Conservation (phyloP, 2,329 filamentous ascomycete genomes). For the Rhytidhysteron rufulum region DNA sequence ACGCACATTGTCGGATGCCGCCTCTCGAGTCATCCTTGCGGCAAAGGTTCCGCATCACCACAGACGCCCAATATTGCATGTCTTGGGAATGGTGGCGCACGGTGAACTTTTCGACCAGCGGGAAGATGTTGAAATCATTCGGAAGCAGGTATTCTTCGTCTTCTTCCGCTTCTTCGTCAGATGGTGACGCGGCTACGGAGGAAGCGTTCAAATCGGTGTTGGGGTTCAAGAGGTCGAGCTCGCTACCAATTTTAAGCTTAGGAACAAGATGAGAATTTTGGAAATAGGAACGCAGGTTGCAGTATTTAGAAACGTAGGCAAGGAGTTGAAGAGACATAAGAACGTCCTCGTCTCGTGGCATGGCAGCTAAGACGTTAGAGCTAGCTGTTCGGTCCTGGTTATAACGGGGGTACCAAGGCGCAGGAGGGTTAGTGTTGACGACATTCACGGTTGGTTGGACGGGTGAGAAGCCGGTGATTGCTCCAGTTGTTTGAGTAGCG, state of each 20-base stretch:
- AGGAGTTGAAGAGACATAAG: conserved; percentile 96
- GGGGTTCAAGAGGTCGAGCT: conserved; percentile 76
- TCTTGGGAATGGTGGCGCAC: conserved; percentile 91
- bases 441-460: conserved; percentile 64
- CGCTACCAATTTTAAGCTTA: conserved; percentile 81
- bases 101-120: conserved; percentile 96
- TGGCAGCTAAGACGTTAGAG: conserved; percentile 72
- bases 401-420: conserved; percentile 74
- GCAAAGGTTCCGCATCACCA: conserved; percentile 98
- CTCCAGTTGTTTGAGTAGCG: conserved; percentile 62
- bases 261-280: conserved; percentile 93
- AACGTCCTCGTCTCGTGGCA: conserved; percentile 96
- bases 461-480: conserved; percentile 67
- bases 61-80: conserved; percentile 99
- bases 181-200: conserved; percentile 34
- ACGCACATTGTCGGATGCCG: conserved; percentile 93
- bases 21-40: conserved; percentile 94
- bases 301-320: conserved; percentile 98
- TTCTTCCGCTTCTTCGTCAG: conserved; percentile 60
- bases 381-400: conserved; percentile 71
- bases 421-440: conserved; percentile 70
- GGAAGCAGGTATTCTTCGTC: conserved; percentile 86
- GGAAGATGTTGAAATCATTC: conserved; percentile 98
- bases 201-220: no score
- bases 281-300: conserved; percentile 91